Percentiles rank a stretch among this genome's conserved stretches.
phyloP scores from a whole-genome alignment of 1,284 basidiomycete species.

The Apiotrichum gamsii region DNA sequence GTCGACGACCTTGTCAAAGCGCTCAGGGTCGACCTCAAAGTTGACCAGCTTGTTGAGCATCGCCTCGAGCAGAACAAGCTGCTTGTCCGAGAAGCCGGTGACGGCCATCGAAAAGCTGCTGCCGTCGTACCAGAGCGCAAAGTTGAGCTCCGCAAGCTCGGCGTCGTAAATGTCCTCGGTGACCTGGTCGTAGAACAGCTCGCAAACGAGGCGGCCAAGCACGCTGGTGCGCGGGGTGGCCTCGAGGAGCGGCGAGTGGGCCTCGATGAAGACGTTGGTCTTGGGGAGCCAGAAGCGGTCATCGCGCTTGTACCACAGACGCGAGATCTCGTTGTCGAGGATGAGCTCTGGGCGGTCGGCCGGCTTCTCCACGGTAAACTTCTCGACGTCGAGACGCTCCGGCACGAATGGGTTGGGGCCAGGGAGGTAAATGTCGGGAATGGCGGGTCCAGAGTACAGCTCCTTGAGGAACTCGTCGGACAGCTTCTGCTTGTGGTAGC shows the following conservation, averaged over 20 bases:
- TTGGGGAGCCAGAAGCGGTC: constrained; percentile 92
- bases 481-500: constrained; percentile 65
- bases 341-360: constrained; percentile 68
- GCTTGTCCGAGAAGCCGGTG: constrained; percentile 91
- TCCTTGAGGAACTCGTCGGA: constrained; percentile 59
- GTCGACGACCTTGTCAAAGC: constrained; percentile 80
- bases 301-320: constrained; percentile 93
- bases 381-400: constrained; percentile 74
- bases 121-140: constrained; percentile 62
- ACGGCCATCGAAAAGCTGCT: constrained; percentile 67
- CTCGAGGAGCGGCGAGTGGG: constrained; percentile 44
- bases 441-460: constrained; percentile 60
- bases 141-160: constrained; percentile 79
- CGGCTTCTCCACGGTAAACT: constrained; percentile 61
- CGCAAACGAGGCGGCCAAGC: constrained; percentile 59
- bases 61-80: constrained; percentile 67
- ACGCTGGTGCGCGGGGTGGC: constrained; percentile 44
- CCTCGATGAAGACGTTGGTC: constrained; percentile 51
- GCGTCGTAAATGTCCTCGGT: constrained; percentile 92
- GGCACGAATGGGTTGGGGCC: constrained; percentile 85
- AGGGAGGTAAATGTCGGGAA: constrained; percentile 67
- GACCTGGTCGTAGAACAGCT: constrained; percentile 81
- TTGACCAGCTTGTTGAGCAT: constrained; percentile 68
- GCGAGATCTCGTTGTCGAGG: constrained; percentile 61
- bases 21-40: constrained; percentile 62